phyloP scores from a whole-genome alignment of 495 filamentous ascomycete species.

The Rhypophila decipiens region DNA sequence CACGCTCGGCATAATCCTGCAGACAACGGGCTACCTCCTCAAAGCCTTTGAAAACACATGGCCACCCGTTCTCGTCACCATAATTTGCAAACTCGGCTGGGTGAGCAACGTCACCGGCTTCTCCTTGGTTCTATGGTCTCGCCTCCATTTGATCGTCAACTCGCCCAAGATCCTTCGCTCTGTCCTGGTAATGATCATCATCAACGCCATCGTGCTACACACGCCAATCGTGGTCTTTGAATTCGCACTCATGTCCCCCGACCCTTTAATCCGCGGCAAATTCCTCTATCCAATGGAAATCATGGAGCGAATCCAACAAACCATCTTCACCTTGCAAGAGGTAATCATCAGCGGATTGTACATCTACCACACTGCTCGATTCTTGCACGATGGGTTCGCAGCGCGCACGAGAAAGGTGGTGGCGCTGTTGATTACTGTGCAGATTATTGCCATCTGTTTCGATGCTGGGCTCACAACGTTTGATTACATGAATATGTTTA shows the following conservation, averaged over 20 bases:
- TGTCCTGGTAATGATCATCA: conserved; percentile 15
- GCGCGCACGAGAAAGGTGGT: conserved; percentile 28
- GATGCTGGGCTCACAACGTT: conserved; percentile 42
- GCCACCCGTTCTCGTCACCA: conserved; percentile 18
- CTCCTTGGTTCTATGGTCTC: conserved; percentile 31
- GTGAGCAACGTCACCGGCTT: conserved; percentile 25
- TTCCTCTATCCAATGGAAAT: conserved; percentile 10
- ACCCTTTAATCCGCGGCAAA: conserved; percentile 9
- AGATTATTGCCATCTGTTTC: conserved; percentile 44
- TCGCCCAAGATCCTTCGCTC: conserved; percentile 14
- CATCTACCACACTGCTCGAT: conserved; percentile 30
- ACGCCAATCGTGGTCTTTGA: conserved; percentile 31
- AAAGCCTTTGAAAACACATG: conserved; percentile 24
- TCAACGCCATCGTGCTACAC: conserved; percentile 22
- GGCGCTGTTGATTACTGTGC: conserved; percentile 38
- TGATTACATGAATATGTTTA: conserved; percentile 42
- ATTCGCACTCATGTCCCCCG: background rate
- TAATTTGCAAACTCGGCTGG: conserved; percentile 28
- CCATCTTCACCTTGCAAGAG: conserved; percentile 38
- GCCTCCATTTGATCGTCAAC: conserved; percentile 32
- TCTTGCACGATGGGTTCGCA: conserved; percentile 20
- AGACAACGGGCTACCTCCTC: conserved; percentile 33
- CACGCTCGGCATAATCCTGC: conserved; percentile 36
- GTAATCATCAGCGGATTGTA: conserved; percentile 28
- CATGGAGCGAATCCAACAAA: conserved; percentile 29